Base-by-base conservation (phyloP, 106 monocot genomes). In the Ottelia alismoides region DNA sequence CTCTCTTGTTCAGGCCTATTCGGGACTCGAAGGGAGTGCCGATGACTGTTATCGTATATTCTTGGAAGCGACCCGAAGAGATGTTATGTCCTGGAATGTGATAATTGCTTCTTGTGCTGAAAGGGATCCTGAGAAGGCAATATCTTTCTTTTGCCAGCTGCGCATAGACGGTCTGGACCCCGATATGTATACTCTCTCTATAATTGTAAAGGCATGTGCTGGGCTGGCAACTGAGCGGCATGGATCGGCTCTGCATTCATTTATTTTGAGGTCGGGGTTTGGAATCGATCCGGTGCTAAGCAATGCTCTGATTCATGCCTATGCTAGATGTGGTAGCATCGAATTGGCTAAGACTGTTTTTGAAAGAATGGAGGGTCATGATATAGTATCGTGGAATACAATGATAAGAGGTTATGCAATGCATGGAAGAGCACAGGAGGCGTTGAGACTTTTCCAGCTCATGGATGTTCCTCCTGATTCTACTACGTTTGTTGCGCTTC, bases 51-150 rank as follows among this genome's bases (percentile, higher is more conserved):
- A 64, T 63, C 47, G 44, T 31, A 48, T 82, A 0, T 78, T 80
- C 46, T 20, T 30, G 2, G 64, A 64, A 12, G 47, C 68, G 27
- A 57, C 11, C 10, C 52, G 57, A 11, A 63, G 30, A 25, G 87
- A 88, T 30, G 50, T 82, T 23, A 52, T 82, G 25, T 74, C 76
- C 31, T 88, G 87, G 87, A 88, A 78, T 11, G 66, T 66, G 16
- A 76, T 88, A 20, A 82, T 82, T 16, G 28, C 78, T 52, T 51
- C 58, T 14, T 65, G 49, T 46, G 62, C 62, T 0, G 76, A 78
- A 28, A 19, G 68, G 20, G 72, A 75, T 6, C 66, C 70, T 6
- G 56, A 66, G 51, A 53, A 73, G 25, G 75, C 75, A 1, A 23
- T 61, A 17, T 11, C 11, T 29, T 52, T 82, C 18, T 82, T 80